phyloP scores from a whole-genome alignment of 2,329 filamentous ascomycete genomes.

The Xylaria polymorpha region DNA sequence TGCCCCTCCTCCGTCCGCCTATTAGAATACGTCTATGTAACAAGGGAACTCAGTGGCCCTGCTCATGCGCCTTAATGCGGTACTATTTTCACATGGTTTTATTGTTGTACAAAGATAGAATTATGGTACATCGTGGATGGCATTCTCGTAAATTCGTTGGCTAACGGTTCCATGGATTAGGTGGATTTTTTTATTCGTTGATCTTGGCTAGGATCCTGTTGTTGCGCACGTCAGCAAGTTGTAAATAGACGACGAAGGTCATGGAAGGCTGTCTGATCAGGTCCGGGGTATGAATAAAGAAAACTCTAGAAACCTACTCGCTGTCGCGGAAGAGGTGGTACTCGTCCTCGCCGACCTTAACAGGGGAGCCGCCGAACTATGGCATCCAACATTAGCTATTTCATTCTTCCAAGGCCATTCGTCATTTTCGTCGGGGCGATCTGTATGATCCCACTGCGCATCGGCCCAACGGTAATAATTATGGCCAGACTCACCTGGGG shows the following conservation, averaged over 20 bases:
- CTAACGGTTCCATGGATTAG: constrained; percentile 40
- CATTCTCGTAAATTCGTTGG: constrained; percentile 49
- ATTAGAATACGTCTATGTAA: constrained; percentile 32
- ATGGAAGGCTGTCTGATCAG: neutral
- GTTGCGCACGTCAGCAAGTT: constrained; percentile 37
- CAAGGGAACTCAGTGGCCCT: constrained; percentile 12
- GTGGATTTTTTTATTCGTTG: constrained; percentile 78
- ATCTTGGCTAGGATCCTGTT: constrained; percentile 96
- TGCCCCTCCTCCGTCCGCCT: constrained; percentile 9
- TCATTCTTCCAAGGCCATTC: neutral
- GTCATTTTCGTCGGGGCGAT: neutral
- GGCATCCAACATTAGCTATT: constrained; percentile 33
- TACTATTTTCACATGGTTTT: constrained; percentile 29
- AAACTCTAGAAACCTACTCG: constrained; percentile 77
- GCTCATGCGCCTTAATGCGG: constrained; percentile 16
- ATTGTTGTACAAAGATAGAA: constrained; percentile 36
- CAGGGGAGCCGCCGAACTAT: constrained; percentile 90
- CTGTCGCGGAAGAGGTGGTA: constrained; percentile 96
- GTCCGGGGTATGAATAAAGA: neutral
- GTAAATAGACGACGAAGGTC: neutral
- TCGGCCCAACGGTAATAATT: neutral
- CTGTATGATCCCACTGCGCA: neutral
- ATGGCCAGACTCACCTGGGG: constrained; percentile 74
- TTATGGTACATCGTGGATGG: constrained; percentile 40
- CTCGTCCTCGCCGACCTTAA: constrained; percentile 98